Evolutionary conservation across 257 asterid genomes (phyloP), one percentile per base, ranked within the genome.

Genomic region (Primulina eburnea): DNA sequence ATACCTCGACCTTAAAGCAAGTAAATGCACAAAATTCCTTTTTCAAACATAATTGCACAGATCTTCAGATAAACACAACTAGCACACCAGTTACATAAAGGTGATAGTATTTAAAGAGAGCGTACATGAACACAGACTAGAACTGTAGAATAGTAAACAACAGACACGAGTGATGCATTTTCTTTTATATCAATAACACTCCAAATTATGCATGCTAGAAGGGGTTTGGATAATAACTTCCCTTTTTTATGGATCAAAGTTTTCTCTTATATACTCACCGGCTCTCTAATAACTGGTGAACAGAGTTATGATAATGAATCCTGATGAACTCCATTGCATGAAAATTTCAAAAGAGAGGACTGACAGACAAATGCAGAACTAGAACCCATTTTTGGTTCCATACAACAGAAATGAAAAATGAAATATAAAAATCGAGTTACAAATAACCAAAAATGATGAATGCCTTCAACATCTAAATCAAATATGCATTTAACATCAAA

Each of bases 401-500:
- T 67, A 63, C n/a, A 26, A 58, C 18, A 28, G 33, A 18, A 14
- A 47, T 14, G 21, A 57, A 52, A 32, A 75, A 43, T 14, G 18
- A 5, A 14, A 47, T 47, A 14, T 4, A 40, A 11, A 40, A 40
- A 11, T 40, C 17, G 6, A 40, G 52, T 40, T 40, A 47, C 55
- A 14, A 47, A 47, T 14, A 47, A 12, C 7, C 6, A 14, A 47
- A 12, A 47, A 47, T 40, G 50, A 12, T 12, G 7, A 5, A 9
- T 14, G 52, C 0, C 18, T 47, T 47, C 18, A 14, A 47, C 55
- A 47, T 47, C 55, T 14, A 47, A 47, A 47, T 14, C 18, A 47
- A 12, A 4, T 53, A 5, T 70, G 62, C 5, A 32, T 68, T 53
- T 17, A 76, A 67, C 67, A 69, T 35, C n/a, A 38, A 72, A 34